Conservation (phyloP, 148 eudicot species). For the Vaccinium myrtillus region DNA sequence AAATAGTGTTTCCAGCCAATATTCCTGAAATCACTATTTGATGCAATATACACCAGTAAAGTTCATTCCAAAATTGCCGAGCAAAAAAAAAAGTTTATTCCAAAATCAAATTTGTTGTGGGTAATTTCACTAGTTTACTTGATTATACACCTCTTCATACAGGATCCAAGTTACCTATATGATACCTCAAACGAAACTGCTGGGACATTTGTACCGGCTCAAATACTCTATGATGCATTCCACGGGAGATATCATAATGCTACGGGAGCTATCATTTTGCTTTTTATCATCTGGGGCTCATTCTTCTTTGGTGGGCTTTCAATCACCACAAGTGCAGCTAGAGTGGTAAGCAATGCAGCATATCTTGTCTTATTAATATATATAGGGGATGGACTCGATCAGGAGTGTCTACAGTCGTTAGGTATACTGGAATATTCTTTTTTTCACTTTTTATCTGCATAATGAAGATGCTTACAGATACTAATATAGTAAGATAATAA, state of each 20-base stretch:
- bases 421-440: neutral
- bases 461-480: neutral
- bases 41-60: neutral
- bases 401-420: neutral
- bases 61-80: neutral
- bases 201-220: conserved; percentile 60
- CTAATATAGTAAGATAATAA: neutral
- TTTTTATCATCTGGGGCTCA: conserved; percentile 62
- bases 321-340: conserved; percentile 63
- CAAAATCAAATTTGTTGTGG: neutral
- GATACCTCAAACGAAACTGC: conserved; percentile 56
- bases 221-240: conserved; percentile 64
- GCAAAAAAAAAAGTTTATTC: neutral
- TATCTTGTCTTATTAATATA: no score
- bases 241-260: conserved; percentile 53
- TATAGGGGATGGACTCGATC: no score
- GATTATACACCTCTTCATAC: neutral
- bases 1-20: no score
- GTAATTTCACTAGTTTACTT: neutral
- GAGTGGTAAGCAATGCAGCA: conserved; percentile 36
- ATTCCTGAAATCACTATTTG: neutral
- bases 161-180: conserved; percentile 52
- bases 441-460: neutral
- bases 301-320: conserved; percentile 68
- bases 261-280: conserved; percentile 50